A percentile compares a stretch with the other conserved stretches of the same genome.
phyloP scores from a whole-genome alignment of 129 eudicot species.

The Pseudognaphalium luteoalbum region DNA sequence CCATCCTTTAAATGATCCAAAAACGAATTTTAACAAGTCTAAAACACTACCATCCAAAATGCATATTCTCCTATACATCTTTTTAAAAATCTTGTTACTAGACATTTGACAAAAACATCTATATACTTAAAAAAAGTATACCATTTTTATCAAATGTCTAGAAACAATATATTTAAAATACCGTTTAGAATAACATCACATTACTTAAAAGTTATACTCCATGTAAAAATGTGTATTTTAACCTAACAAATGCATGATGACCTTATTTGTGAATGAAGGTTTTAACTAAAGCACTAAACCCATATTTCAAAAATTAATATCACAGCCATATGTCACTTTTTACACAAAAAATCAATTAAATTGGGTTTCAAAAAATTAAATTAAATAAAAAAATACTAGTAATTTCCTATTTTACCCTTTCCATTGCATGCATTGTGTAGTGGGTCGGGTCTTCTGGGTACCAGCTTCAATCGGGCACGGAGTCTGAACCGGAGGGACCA shows the following conservation, averaged over 20 bases:
- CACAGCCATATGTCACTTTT: not conserved
- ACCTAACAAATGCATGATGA: no score
- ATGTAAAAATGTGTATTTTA: not conserved
- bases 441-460: slow-evolving; percentile 77
- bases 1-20: not conserved
- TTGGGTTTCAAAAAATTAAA: slow-evolving; percentile 1
- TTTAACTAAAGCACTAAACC: not conserved
- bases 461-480: slow-evolving; percentile 96
- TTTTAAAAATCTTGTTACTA: not conserved
- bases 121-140: no score
- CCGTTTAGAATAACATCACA: not conserved
- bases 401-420: slow-evolving; percentile 51
- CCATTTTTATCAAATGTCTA: no score
- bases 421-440: slow-evolving; percentile 70
- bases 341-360: slow-evolving; percentile 26
- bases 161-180: no score
- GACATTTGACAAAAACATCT: not conserved
- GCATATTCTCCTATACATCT: not conserved
- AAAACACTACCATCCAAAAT: not conserved
- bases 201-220: not conserved
- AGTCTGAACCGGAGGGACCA: slow-evolving; percentile 85
- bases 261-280: no score
- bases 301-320: slow-evolving; percentile 4
- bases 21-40: not conserved
- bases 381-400: not conserved